phyloP scores from a whole-genome alignment of 176 grass and related monocot genomes.

The Zoysia japonica region DNA sequence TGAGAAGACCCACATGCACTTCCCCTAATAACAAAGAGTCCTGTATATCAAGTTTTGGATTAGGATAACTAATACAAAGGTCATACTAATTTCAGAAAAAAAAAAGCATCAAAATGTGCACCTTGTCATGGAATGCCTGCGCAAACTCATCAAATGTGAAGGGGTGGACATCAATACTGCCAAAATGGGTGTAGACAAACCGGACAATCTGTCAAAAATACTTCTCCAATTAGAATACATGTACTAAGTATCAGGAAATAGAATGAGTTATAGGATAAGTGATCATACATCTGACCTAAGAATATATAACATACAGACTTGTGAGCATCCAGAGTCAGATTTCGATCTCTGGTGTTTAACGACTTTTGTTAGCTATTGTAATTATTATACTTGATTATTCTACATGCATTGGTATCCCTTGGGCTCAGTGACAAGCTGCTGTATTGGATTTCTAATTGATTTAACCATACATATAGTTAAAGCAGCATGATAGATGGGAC shows the following conservation, averaged over 20 bases:
- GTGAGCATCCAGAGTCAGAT: neutral
- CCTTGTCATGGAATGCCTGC: constrained; percentile 97
- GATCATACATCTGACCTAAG: neutral
- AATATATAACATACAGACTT: neutral
- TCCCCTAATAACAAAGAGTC: constrained; percentile 78
- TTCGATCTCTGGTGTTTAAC: neutral
- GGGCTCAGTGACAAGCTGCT: neutral
- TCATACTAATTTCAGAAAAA: constrained; percentile 17
- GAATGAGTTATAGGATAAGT: constrained; percentile 19
- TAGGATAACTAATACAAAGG: constrained; percentile 30
- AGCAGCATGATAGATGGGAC: constrained; percentile 1
- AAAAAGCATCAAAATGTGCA: constrained; percentile 27
- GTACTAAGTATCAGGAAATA: neutral
- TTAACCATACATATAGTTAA: neutral
- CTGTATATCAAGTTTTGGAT: constrained; percentile 49
- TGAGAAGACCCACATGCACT: constrained; percentile 84
- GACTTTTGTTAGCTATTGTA: neutral
- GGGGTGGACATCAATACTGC: constrained; percentile 56
- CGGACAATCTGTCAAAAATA: constrained; percentile 65
- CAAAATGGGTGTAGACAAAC: constrained; percentile 69
- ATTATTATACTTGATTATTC: neutral
- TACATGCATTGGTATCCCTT: neutral
- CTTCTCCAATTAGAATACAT: constrained; percentile 37
- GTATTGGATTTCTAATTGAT: constrained; percentile 3
- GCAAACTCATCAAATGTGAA: constrained; percentile 95